A percentile compares a stretch with the other conserved stretches of the same genome.
Conservation (phyloP, 352 stramenopile species). For the Phytophthora citricola region DNA sequence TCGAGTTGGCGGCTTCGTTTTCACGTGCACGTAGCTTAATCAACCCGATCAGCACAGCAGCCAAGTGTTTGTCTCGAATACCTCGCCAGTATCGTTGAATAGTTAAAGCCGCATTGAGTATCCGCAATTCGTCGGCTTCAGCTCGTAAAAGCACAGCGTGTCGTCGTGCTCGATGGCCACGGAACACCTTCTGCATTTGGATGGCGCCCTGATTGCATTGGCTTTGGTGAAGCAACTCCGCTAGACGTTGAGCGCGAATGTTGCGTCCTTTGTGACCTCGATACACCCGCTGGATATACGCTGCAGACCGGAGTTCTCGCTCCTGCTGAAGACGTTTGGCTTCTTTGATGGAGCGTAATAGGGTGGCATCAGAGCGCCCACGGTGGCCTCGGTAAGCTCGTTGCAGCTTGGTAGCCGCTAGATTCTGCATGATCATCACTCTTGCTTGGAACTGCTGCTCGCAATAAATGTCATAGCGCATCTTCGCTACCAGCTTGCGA, state of each 20-base stretch:
- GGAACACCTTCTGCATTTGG: conserved; percentile 76
- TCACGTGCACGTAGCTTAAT: conserved; percentile 71
- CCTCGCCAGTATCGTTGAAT: conserved; percentile 85
- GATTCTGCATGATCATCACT: conserved; percentile 60
- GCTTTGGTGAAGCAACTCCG: conserved; percentile 57
- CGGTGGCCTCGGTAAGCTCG: conserved; percentile 69
- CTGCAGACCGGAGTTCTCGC: conserved; percentile 47
- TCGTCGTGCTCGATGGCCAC: conserved; percentile 58
- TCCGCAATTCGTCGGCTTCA: conserved; percentile 46
- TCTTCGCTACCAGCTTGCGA: conserved; percentile 45
- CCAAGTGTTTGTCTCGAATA: conserved; percentile 77
- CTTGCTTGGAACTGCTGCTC: conserved; percentile 61
- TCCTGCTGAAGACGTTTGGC: conserved; percentile 51
- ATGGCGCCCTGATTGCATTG: conserved; percentile 56
- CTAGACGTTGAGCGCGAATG: conserved; percentile 48
- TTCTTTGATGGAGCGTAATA: conserved; percentile 59
- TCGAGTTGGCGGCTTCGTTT: conserved; percentile 56
- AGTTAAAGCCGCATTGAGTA: conserved; percentile 64
- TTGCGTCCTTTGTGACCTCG: conserved; percentile 69
- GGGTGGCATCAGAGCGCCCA: conserved; percentile 53
- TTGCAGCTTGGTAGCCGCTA: conserved; percentile 77
- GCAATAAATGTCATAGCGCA: conserved; percentile 54
- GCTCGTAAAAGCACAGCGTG: conserved; percentile 46
- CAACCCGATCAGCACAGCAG: conserved; percentile 71
- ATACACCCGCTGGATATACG: conserved; percentile 82